phyloP scores from a whole-genome alignment of 164 flowering plant genomes.

The Paratinospora sagittata region DNA sequence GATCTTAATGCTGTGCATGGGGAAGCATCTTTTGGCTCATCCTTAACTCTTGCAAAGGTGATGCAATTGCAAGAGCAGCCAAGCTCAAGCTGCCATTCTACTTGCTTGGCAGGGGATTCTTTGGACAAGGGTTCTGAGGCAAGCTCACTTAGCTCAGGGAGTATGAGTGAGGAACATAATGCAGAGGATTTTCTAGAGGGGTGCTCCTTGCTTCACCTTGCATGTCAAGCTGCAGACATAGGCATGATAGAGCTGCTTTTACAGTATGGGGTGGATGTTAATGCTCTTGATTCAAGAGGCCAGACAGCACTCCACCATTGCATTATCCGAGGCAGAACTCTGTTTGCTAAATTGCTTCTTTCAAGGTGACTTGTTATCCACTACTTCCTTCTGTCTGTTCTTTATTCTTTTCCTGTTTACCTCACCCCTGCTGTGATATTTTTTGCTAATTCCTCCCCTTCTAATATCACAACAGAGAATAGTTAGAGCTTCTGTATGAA shows the following conservation, averaged over 20 bases:
- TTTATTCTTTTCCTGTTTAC: not conserved
- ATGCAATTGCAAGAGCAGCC: slow-evolving; percentile 58
- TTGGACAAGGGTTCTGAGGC: slow-evolving; percentile 25
- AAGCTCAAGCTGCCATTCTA: slow-evolving; percentile 24
- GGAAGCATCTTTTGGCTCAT: slow-evolving; percentile 29
- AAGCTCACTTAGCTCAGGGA: slow-evolving; percentile 24
- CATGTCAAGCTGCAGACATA: slow-evolving; percentile 68
- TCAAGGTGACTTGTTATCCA: slow-evolving; percentile 38
- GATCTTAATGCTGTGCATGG: slow-evolving; percentile 58
- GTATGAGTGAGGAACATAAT: slow-evolving; percentile 23
- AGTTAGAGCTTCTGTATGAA: not conserved
- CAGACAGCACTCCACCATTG: slow-evolving; percentile 76
- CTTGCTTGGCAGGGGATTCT: slow-evolving; percentile 26
- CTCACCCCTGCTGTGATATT: slow-evolving; percentile 25
- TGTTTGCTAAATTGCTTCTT: slow-evolving; percentile 54
- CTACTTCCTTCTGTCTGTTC: no score
- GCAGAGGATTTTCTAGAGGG: slow-evolving; percentile 45
- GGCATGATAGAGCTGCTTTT: slow-evolving; percentile 90
- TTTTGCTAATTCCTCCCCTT: not conserved
- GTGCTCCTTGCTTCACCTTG: slow-evolving; percentile 75
- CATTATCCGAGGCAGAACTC: slow-evolving; percentile 40
- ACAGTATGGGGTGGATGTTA: slow-evolving; percentile 76
- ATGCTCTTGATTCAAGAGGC: slow-evolving; percentile 61
- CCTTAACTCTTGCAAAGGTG: slow-evolving; percentile 45
- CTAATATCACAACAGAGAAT: no score